Base-by-base conservation (phyloP, 495 filamentous ascomycete species). In the Niebla homalea region DNA sequence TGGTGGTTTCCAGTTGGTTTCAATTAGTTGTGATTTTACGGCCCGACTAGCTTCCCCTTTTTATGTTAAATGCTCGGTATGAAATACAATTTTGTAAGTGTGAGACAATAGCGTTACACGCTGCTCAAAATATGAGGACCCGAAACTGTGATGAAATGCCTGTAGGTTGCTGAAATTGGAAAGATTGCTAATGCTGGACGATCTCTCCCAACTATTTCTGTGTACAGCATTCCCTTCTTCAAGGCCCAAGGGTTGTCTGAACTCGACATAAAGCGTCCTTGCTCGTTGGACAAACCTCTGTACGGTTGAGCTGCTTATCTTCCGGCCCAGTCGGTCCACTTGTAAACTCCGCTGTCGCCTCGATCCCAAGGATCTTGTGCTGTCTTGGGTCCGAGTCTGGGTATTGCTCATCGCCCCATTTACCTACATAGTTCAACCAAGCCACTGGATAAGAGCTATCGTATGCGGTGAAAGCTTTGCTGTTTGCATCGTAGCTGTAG, bases 371-470 rank as follows among this genome's bases (percentile, higher is more conserved):
- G 40, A 79, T 61, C 16, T 64, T 57, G n/a, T 67, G 65, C 45
- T 77, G 73, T 29, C 63, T 52, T n/a, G 52, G 49, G 32, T 70
- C 66, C 11, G 55, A 61, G 36, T 66, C 67, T 0, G 68, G 69
- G 51, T 78, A 74, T 49, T 75, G 66, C 48, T 77, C 63, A 50
- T 82, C 75, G 0, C 78, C 78, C 78, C 77, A 82, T 23, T 61
- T 52, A 0, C 78, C 78, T 32, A 70, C 59, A 57, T 71, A 81
- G 36, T 69, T 47, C 38, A 81, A 57, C 71, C 71, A 81, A 18
- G 59, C 59, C 16, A 70, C 64, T 3, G 77, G 73, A 50, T 67
- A 66, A 5, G 54, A 59, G 11, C 60, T 26, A 36, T 64, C 57
- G 20, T 70, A 72, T 2, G 73, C 59, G 20, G 62, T 62, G 53